Conservation (phyloP, 352 stramenopile species). For the Globisporangium abappressorium region DNA sequence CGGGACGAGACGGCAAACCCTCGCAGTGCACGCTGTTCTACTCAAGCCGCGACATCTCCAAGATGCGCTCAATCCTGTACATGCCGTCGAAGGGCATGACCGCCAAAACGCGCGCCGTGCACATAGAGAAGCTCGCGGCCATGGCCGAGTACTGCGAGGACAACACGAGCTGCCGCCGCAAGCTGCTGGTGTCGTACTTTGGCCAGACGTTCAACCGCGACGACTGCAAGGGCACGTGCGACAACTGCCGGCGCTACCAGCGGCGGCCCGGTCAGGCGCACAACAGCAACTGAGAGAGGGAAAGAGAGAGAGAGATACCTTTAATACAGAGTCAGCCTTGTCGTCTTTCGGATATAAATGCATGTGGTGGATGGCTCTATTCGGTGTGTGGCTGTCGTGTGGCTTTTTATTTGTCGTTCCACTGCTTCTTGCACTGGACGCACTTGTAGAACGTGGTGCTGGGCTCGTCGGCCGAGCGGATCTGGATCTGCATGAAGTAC, state of each 20-base stretch:
- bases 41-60: conserved; percentile 73
- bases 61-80: conserved; percentile 78
- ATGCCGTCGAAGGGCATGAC: conserved; percentile 81
- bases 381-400: not conserved
- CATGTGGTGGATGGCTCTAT: not conserved
- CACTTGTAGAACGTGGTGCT: conserved; percentile 99
- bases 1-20: conserved; percentile 93
- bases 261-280: conserved; percentile 2
- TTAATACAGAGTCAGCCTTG: not conserved
- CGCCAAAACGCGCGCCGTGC: conserved; percentile 58
- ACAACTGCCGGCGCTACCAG: conserved; percentile 18
- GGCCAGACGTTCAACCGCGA: conserved; percentile 67
- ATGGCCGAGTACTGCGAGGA: conserved; percentile 84
- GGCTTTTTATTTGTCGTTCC: conserved; percentile 83
- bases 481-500: conserved; percentile 99
- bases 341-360: not conserved
- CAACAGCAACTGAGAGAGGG: conserved; percentile 1
- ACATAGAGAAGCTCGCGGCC: conserved; percentile 73
- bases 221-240: conserved; percentile 45
- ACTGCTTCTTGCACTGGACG: conserved; percentile 97
- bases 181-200: conserved; percentile 79
- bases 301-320: not conserved
- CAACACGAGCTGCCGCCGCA: conserved; percentile 66
- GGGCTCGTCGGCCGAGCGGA: conserved; percentile 96
- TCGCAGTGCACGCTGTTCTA: conserved; percentile 93